Evolutionary conservation across 495 filamentous ascomycete genomes (phyloP), one percentile per base, ranked within the genome.

Genomic region (Beverwykella pulmonaria): DNA sequence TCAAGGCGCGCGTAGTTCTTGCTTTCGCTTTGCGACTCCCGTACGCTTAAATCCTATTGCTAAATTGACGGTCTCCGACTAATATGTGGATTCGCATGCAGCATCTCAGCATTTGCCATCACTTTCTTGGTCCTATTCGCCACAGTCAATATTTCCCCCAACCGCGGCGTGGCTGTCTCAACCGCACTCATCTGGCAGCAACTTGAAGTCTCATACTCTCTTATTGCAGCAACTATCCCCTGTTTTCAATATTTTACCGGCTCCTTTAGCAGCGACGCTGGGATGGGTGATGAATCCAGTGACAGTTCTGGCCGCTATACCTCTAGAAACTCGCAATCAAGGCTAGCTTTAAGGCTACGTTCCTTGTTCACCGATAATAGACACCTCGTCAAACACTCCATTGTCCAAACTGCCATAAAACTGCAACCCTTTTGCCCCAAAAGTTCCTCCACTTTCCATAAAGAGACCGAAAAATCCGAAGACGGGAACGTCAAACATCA

Each of bases 221-320:
- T 72, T 30, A 61, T 69, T 23, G 54, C 69, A 7, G 67, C 67
- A 6, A 69, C 69, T 1, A 69, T 72, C n/a, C 67, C 69, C 8
- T 55, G 53, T 34, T 60, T 72, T 9, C 65, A 66, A 27, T 48
- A 53, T n/a, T 72, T 72, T 49, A 34, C 65, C 12, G 10, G 64
- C n/a, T 53, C 39, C 30, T 50, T 72, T 8, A 30, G 29, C 30
- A 53, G 54, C 4, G 48, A 53, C 32, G 53, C 23, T 14, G 60
- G 52, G 41, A 25, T 57, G n/a, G 54, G 30, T n/a, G 34, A 57
- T 2, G 52, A 7, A 9, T 34, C 52, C 19, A 54, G 5, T 7
- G 22, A 27, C n/a, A 22, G 20, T 10, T 22, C 2, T 8, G 10
- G 8, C 9, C 17, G 1, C 3, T 54, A 54, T 25, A 9, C 3